These are phyloP conservation scores for Craterostigma plantagineum DNA, from an alignment of 257 asterid genomes.

Conservation along the genomic window DNA sequence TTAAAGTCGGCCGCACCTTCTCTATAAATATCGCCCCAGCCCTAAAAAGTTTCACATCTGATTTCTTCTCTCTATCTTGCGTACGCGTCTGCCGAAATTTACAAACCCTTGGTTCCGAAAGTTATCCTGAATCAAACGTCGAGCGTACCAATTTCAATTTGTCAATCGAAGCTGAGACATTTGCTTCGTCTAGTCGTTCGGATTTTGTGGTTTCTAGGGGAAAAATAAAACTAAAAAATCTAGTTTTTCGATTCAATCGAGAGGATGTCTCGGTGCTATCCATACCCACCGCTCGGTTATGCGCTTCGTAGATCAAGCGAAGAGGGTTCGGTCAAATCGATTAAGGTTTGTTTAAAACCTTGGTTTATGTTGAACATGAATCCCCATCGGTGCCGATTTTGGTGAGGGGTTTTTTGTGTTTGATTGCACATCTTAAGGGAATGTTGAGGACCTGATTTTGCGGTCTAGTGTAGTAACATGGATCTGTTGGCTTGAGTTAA, in stretches of 20 bases:
- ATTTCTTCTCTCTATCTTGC: too few relatives aligned
- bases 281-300: slow-evolving; percentile 4
- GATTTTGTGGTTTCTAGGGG: background rate
- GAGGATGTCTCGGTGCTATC: slow-evolving; percentile 7
- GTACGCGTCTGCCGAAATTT: too few relatives aligned
- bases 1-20: too few relatives aligned
- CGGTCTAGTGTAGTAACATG: too few relatives aligned
- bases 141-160: background rate
- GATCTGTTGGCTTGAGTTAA: too few relatives aligned
- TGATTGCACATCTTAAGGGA: background rate
- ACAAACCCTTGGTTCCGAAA: too few relatives aligned
- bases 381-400: background rate
- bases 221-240: too few relatives aligned
- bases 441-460: background rate
- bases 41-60: too few relatives aligned
- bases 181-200: too few relatives aligned
- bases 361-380: slow-evolving; percentile 3
- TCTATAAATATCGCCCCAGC: too few relatives aligned
- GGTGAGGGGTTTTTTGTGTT: background rate
- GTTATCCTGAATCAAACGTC: too few relatives aligned
- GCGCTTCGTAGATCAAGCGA: slow-evolving; percentile 1
- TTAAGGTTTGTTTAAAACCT: slow-evolving; percentile 5
- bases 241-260: slow-evolving; percentile 1
- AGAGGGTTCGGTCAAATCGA: slow-evolving; percentile 6
- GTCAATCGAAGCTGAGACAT: background rate